Base-by-base conservation (phyloP, 1,139 yeast genomes). In the Zygosaccharomyces sapae region DNA sequence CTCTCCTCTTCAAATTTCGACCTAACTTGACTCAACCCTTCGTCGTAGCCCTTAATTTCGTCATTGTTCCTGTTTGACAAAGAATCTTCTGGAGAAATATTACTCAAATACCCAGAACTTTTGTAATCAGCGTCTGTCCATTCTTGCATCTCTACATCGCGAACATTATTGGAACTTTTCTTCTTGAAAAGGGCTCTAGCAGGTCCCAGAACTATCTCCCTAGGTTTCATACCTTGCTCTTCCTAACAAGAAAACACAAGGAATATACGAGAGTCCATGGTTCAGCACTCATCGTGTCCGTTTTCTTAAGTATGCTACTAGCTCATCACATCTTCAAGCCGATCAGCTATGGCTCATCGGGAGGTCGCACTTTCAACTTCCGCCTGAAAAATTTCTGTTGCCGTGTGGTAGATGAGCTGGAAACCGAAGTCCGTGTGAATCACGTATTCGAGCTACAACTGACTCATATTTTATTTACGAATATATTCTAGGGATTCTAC, bases 31-130 rank as follows among this genome's bases (percentile, higher is more conserved):
- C 9, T 37, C 40, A 16, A 16, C 16, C 31, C 31, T 12, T 5
- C 27, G 8, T 46, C n/a, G 40, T 38, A 16, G 34, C 33, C 27
- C 40, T 36, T 20, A 3, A 31, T 36, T 20, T 22, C 45, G 22
- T 46, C 53, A 25, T 39, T 44, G 12, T 47, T 45, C 39, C 43
- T 44, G 42, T 43, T 45, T 30, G 43, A 16, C 38, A 44, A 37
- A 5, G 47, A 34, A 6, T 44, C 50, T n/a, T 34, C 46, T 8
- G 30, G 19, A 33, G 43, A 45, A 16, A 27, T 38, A 18, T 45
- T 47, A 5, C 46, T 36, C 10, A 43, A 48, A 38, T 48, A 52
- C 7, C 56, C 56, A 8, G 55, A 46, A n/a, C 45, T 43, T 3
- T 41, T 39, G 16, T 42, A 40, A 10, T 38, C 43, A 4, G 33